Conservation (phyloP, 208 protist species). For the Acanthamoeba culbertsoni region DNA sequence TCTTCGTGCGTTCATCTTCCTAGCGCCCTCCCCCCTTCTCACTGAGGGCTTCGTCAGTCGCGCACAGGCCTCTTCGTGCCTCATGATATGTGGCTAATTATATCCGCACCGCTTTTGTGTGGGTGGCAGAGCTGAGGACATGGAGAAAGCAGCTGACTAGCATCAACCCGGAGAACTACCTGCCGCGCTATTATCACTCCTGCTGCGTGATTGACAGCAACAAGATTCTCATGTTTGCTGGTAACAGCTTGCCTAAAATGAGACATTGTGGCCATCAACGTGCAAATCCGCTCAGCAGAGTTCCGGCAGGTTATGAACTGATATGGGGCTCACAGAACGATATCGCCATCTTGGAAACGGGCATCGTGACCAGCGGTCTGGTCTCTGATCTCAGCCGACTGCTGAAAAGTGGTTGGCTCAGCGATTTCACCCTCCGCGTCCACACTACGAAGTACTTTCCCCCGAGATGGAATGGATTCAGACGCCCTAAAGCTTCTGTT, state of each 20-base stretch:
- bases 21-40: too few species aligned
- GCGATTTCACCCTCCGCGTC: not conserved
- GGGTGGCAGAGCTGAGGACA: not conserved
- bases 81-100: too few species aligned
- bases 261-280: not conserved
- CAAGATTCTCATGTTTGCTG: conserved; percentile 16
- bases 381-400: not conserved
- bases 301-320: not conserved
- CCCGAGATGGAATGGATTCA: not conserved
- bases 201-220: conserved; percentile 2
- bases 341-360: not conserved
- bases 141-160: not conserved
- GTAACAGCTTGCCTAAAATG: not conserved
- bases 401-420: not conserved
- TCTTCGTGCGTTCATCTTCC: not conserved
- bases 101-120: too few species aligned
- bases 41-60: too few species aligned
- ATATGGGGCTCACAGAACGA: not conserved
- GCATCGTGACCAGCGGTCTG: not conserved
- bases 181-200: not conserved
- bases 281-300: not conserved
- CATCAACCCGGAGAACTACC: not conserved
- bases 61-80: too few species aligned
- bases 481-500: not conserved
- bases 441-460: not conserved